Conservation (phyloP, 345 rosid genomes). For the Lepidium didymum region DNA sequence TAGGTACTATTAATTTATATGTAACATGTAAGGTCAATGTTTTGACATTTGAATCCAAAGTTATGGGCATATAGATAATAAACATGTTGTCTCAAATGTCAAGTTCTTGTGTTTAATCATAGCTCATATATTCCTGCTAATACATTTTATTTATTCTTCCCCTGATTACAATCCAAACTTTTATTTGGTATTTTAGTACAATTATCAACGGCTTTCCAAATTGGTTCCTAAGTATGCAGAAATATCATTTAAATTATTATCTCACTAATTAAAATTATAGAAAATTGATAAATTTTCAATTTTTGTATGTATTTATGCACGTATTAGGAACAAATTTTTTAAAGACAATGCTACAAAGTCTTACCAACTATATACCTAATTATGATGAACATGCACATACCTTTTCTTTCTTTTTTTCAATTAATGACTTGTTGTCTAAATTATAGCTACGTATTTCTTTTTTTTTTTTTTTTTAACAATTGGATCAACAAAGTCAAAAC, state of each 20-base stretch:
- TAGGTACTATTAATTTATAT: not conserved
- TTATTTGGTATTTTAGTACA: not conserved
- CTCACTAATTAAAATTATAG: not conserved
- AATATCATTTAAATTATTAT: not conserved
- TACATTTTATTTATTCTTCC: not conserved
- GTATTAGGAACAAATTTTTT: too few relatives aligned
- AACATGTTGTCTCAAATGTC: not conserved
- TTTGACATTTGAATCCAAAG: not conserved
- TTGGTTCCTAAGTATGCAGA: not conserved
- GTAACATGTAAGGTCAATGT: constrained; percentile 10
- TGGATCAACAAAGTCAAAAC: too few relatives aligned
- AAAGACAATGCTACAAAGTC: too few relatives aligned
- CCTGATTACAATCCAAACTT: not conserved
- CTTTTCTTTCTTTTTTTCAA: not conserved
- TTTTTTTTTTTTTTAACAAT: too few relatives aligned
- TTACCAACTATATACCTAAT: not conserved
- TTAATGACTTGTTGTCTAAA: not conserved
- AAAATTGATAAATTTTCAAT: too few relatives aligned
- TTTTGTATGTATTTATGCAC: too few relatives aligned
- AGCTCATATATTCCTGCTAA: not conserved
- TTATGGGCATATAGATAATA: not conserved
- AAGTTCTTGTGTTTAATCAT: not conserved
- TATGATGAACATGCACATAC: not conserved
- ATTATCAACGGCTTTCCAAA: constrained; percentile 9
- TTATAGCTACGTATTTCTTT: not conserved